Evolutionary conservation across 352 stramenopile species (phyloP).

Genomic region (Pythium aristosporum): DNA sequence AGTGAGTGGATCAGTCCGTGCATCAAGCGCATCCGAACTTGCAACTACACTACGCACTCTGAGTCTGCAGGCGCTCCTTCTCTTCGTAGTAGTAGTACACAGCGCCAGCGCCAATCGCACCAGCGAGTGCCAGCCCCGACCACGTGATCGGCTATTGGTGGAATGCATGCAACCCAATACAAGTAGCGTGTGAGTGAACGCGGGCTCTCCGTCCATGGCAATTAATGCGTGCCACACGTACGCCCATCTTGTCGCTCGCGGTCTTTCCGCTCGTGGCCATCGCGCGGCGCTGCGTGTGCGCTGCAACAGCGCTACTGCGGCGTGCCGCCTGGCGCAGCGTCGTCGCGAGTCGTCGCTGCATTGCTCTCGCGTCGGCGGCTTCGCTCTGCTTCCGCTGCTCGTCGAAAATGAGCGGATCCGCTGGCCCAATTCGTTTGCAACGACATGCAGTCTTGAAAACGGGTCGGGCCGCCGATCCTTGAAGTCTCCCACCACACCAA

Average conservation of each 20-base stretch:
- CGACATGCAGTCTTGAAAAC: slow-evolving; percentile 10
- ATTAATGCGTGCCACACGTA: slow-evolving; percentile 24
- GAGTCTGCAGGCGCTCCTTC: slow-evolving; percentile 86
- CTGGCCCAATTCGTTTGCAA: slow-evolving; percentile 7
- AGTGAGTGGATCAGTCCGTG: neutral
- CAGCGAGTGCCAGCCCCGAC: slow-evolving; percentile 76
- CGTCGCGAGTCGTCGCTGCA: slow-evolving; percentile 22
- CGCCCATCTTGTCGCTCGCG: slow-evolving; percentile 61
- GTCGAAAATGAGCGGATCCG: neutral
- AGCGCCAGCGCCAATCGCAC: slow-evolving; percentile 60
- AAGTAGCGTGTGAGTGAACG: neutral
- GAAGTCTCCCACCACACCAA: neutral
- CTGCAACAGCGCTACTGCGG: neutral
- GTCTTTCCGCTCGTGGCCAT: slow-evolving; percentile 41
- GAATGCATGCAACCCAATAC: neutral
- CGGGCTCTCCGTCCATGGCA: neutral
- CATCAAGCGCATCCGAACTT: neutral
- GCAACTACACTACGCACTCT: slow-evolving; percentile 42
- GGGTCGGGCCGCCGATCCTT: neutral
- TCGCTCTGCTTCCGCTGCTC: neutral
- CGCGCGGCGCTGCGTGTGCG: slow-evolving; percentile 27
- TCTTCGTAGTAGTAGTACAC: slow-evolving; percentile 90
- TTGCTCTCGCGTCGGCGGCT: neutral
- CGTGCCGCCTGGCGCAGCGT: slow-evolving; percentile 21
- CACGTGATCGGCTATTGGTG: slow-evolving; percentile 74